phyloP scores from a whole-genome alignment of 164 flowering plant genomes.

The Warburgia ugandensis region DNA sequence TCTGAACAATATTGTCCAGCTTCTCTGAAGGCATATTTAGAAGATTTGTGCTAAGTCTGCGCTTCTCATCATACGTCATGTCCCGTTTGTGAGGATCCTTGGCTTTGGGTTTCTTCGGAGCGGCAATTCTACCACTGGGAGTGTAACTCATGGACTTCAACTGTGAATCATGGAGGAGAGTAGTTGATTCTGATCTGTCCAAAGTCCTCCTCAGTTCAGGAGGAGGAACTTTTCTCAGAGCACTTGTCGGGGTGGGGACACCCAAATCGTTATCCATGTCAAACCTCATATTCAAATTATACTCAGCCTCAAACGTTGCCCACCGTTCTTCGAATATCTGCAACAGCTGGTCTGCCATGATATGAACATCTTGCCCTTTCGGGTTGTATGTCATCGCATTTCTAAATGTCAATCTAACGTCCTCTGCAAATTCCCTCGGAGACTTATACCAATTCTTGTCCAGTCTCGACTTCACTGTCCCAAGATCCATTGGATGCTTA shows the following conservation, averaged over 20 bases:
- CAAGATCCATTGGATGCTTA: conserved; percentile 86
- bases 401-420: conserved; percentile 67
- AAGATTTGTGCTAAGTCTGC: conserved; percentile 57
- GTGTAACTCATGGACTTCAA: conserved; percentile 14
- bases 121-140: conserved; percentile 30
- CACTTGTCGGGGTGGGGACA: conserved; percentile 26
- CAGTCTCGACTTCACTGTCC: conserved; percentile 59
- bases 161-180: conserved; percentile 23
- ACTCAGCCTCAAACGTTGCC: conserved; percentile 34
- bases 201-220: conserved; percentile 23
- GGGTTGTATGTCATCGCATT: conserved; percentile 90
- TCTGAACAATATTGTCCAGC: conserved; percentile 65
- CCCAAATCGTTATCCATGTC: conserved; percentile 20
- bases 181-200: conserved; percentile 39
- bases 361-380: conserved; percentile 69
- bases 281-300: conserved; percentile 20
- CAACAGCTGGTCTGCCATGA: conserved; percentile 55
- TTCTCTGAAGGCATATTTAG: conserved; percentile 70
- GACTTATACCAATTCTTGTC: conserved; percentile 56
- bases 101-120: conserved; percentile 54
- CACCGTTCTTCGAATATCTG: conserved; percentile 62
- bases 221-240: conserved; percentile 21
- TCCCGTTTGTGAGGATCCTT: conserved; percentile 52
- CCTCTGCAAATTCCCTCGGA: conserved; percentile 73
- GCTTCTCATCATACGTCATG: conserved; percentile 87